Percentiles rank a stretch among this genome's conserved stretches.
These are phyloP conservation scores for Omphalotus guepiniiformis DNA, from an alignment of 768 basidiomycete genomes.

Conservation along the genomic window DNA sequence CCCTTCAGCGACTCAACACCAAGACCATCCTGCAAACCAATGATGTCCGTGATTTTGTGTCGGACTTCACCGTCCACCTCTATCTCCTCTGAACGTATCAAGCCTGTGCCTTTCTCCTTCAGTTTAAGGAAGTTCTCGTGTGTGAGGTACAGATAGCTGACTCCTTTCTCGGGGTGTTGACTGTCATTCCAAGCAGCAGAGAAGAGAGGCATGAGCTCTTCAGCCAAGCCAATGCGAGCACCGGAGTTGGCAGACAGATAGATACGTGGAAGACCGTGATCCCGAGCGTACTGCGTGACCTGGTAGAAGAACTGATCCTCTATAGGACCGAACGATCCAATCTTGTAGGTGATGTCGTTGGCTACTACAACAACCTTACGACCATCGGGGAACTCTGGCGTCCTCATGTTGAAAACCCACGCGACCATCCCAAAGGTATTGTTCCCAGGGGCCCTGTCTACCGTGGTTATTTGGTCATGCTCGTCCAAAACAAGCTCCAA, in stretches of 20 bases:
- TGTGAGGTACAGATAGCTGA: conserved; percentile 94
- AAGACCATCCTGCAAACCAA: conserved; percentile 95
- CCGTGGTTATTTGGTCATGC: conserved; percentile 84
- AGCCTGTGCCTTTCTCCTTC: conserved; percentile 76
- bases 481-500: conserved; percentile 94
- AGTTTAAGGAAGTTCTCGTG: conserved; percentile 87
- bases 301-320: conserved; percentile 98
- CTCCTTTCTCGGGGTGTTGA: conserved; percentile 85
- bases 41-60: conserved; percentile 93
- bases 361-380: conserved; percentile 87
- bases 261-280: conserved; percentile 85
- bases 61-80: conserved; percentile 83
- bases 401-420: conserved; percentile 90
- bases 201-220: conserved; percentile 85
- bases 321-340: conserved; percentile 93
- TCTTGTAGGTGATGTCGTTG: conserved; percentile 98
- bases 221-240: conserved; percentile 92
- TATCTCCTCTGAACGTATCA: conserved; percentile 79
- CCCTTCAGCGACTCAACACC: conserved; percentile 96
- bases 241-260: conserved; percentile 99
- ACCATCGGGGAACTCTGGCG: conserved; percentile 89
- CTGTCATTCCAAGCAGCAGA: conserved; percentile 88
- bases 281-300: conserved; percentile 89
- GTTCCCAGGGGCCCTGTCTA: conserved; percentile 88
- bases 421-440: conserved; percentile 98